phyloP scores from a whole-genome alignment of 768 basidiomycete genomes.

The Gymnopilus dilepis region DNA sequence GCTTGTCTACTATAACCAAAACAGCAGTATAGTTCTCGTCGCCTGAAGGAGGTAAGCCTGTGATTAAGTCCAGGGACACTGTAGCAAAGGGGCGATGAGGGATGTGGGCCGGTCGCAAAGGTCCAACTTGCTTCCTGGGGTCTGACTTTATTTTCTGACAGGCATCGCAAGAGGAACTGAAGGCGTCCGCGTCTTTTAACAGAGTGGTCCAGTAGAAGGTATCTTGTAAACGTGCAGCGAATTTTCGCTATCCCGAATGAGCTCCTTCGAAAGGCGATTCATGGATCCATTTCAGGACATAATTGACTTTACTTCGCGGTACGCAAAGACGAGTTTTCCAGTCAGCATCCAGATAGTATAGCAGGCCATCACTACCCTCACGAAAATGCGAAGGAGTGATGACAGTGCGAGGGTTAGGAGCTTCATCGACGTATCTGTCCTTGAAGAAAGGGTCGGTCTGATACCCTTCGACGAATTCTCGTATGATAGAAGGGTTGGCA shows the following conservation, averaged over 20 bases:
- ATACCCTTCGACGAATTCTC: slow-evolving; percentile 25
- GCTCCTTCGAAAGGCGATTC: slow-evolving; percentile 23
- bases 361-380: slow-evolving; percentile 10
- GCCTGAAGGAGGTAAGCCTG: slow-evolving; percentile 27
- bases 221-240: slow-evolving; percentile 13
- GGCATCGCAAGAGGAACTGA: slow-evolving; percentile 24
- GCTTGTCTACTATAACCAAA: slow-evolving; percentile 29
- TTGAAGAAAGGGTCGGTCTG: slow-evolving; percentile 7
- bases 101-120: slow-evolving; percentile 26
- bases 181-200: slow-evolving; percentile 18
- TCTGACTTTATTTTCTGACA: slow-evolving; percentile 33
- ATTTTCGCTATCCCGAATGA: slow-evolving; percentile 10
- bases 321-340: slow-evolving; percentile 26
- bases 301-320: slow-evolving; percentile 6
- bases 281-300: slow-evolving; percentile 20
- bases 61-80: slow-evolving; percentile 29
- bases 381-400: slow-evolving; percentile 2
- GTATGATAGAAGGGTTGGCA: background rate
- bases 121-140: slow-evolving; percentile 18
- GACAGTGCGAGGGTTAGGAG: background rate
- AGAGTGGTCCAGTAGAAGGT: slow-evolving; percentile 18
- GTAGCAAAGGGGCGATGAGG: slow-evolving; percentile 26
- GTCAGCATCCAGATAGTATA: slow-evolving; percentile 28
- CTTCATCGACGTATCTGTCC: background rate
- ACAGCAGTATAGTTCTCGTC: slow-evolving; percentile 21